phyloP scores from a whole-genome alignment of 352 stramenopile genomes.

The Phytophthora ramorum region DNA sequence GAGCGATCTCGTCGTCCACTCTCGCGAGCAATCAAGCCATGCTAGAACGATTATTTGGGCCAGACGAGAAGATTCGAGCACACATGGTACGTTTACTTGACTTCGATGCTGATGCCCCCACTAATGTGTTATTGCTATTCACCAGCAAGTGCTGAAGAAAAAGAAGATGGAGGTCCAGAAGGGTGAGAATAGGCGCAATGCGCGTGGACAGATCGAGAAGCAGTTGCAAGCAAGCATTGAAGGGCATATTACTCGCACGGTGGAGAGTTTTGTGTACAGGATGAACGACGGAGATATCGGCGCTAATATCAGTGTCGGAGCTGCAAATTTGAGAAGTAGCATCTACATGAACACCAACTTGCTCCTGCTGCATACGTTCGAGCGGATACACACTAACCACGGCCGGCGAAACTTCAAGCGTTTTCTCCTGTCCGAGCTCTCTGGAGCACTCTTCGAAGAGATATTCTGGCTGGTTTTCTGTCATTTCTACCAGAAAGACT shows the following conservation, averaged over 20 bases:
- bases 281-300: constrained; percentile 11
- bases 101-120: background rate
- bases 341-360: constrained; percentile 83
- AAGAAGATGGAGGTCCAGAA: constrained; percentile 85
- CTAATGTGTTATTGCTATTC: constrained; percentile 1
- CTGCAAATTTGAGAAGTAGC: constrained; percentile 18
- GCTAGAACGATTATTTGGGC: constrained; percentile 79
- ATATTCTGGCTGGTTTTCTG: constrained; percentile 91
- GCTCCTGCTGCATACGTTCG: constrained; percentile 85
- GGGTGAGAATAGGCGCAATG: constrained; percentile 75
- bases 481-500: constrained; percentile 90
- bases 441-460: constrained; percentile 85
- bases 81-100: constrained; percentile 40
- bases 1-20: constrained; percentile 48
- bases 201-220: constrained; percentile 81
- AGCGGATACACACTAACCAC: constrained; percentile 78
- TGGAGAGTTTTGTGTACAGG: constrained; percentile 73
- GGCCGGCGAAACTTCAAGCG: constrained; percentile 86
- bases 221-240: constrained; percentile 90
- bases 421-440: constrained; percentile 82
- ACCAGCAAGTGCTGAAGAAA: constrained; percentile 80
- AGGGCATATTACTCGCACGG: constrained; percentile 86
- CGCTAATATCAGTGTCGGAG: background rate
- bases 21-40: constrained; percentile 74
- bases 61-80: constrained; percentile 67